phyloP scores from a whole-genome alignment of 441 rosid species.

The Gossypium gossypioides region DNA sequence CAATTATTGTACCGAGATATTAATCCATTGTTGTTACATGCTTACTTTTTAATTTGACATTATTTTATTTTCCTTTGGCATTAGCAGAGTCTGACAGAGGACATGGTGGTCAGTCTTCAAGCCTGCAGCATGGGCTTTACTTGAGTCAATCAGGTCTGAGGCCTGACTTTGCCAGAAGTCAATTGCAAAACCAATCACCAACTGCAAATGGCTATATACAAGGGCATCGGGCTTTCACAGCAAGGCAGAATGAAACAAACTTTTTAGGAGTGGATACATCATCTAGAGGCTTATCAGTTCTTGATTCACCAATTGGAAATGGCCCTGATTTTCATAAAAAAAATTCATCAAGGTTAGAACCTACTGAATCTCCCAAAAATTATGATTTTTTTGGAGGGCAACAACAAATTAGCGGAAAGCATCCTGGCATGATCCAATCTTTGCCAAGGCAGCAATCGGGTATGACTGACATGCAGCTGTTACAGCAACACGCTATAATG shows the following conservation, averaged over 20 bases:
- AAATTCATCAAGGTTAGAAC: slow-evolving; percentile 40
- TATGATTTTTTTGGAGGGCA: slow-evolving; percentile 60
- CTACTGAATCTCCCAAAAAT: slow-evolving; percentile 58
- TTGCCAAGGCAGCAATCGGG: slow-evolving; percentile 61
- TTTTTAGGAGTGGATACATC: slow-evolving; percentile 45
- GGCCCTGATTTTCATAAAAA: slow-evolving; percentile 43
- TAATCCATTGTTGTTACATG: not conserved
- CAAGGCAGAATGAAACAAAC: slow-evolving; percentile 47
- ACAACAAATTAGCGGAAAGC: slow-evolving; percentile 48
- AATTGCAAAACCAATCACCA: slow-evolving; percentile 34
- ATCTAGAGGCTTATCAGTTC: slow-evolving; percentile 39
- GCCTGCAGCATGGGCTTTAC: slow-evolving; percentile 39
- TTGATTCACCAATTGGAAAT: slow-evolving; percentile 35
- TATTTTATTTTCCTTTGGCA: slow-evolving; percentile 20
- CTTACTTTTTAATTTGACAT: slow-evolving; percentile 6
- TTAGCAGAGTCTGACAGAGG: slow-evolving; percentile 50
- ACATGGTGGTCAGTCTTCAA: slow-evolving; percentile 32
- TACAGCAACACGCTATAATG: slow-evolving; percentile 61
- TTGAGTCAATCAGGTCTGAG: slow-evolving; percentile 41
- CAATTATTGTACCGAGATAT: not conserved
- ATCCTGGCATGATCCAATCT: slow-evolving; percentile 48
- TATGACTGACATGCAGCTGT: slow-evolving; percentile 54
- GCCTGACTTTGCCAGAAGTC: slow-evolving; percentile 43
- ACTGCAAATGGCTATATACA: slow-evolving; percentile 51
- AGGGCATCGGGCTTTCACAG: slow-evolving; percentile 37